Evolutionary conservation across 75 land plant species (phyloP), one percentile per base, ranked within the genome.

Genomic region (Picea sitchensis): DNA sequence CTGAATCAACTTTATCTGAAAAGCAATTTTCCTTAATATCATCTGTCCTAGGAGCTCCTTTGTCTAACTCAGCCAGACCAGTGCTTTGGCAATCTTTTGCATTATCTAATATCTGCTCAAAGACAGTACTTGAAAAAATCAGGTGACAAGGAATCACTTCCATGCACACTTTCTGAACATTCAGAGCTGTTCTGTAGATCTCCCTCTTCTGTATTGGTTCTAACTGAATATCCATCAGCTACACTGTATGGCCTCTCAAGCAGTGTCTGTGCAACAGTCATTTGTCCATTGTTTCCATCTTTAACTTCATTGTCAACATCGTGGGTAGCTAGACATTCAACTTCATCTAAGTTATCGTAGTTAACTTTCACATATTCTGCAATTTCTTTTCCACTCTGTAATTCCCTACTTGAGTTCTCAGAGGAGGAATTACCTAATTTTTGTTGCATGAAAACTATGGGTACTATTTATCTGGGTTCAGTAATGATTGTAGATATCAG

Each of bases 181-280:
- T 34, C 72, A 68, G 72, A 68, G 17, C 72, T 68, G 44, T 68
- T 68, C 1, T 34, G 72, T 6, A 38, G 12, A 36, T 20, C 36
- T 68, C 72, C 72, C 72, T 68, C 72, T 38, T 36, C 20, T 15
- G 72, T 32, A 17, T 68, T 38, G n/a, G 41, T 68, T 68, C 72
- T 36, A 36, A 34, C 72, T 34, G 44, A 68, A 36, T 13, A 68
- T 17, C 47, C 72, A 68, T 68, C 72, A 68, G 72, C 44, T 17
- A 38, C 47, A 36, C 47, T 38, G 8, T 68, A 38, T 14, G 32
- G 72, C 3, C 31, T 68, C 8, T 68, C 44, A 68, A 68, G 72
- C 72, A 68, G 20, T 15, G 14, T 3, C 44, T 31, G 38, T 23
- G 30, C 69, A 65, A 2, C 69, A 32, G 69, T 11, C 69, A 32